These are phyloP conservation scores for Mycocentrospora acerina DNA, from an alignment of 2,329 filamentous ascomycete species.

Conservation along the genomic window DNA sequence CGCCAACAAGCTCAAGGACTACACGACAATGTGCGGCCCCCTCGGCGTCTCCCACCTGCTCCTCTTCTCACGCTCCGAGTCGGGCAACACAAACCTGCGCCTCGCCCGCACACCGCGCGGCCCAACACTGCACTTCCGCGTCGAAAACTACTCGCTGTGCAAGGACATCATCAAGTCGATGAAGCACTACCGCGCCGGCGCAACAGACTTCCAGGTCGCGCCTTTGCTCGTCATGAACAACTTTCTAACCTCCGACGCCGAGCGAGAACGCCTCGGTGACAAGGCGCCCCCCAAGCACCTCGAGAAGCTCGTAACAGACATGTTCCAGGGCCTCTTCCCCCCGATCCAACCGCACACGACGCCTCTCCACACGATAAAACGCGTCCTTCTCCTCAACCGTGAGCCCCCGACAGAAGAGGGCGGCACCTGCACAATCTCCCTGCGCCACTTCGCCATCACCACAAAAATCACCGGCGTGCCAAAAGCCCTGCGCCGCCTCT, in stretches of 20 bases:
- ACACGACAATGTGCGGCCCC: constrained; percentile 91
- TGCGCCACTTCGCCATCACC: constrained; percentile 93
- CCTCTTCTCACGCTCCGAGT: constrained; percentile 86
- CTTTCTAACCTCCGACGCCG: constrained; percentile 66
- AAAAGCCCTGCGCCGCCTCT: constrained; percentile 77
- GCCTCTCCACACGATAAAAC: constrained; percentile 86
- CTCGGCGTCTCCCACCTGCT: constrained; percentile 90
- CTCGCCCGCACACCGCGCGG: constrained; percentile 85
- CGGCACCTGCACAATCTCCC: constrained; percentile 74
- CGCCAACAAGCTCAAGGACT: constrained; percentile 86
- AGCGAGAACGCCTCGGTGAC: constrained; percentile 33
- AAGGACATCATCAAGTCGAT: constrained; percentile 86
- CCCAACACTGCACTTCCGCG: constrained; percentile 89
- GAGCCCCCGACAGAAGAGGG: constrained; percentile 54
- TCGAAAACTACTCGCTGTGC: constrained; percentile 91
- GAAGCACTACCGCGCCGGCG: constrained; percentile 79
- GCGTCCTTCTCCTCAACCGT: constrained; percentile 87
- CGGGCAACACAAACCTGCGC: constrained; percentile 89
- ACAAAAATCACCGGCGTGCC: constrained; percentile 84
- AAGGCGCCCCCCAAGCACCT: constrained; percentile 87
- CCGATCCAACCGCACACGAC: constrained; percentile 91
- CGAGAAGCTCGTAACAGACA: constrained; percentile 85
- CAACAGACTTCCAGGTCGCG: constrained; percentile 75
- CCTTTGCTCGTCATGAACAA: constrained; percentile 99
- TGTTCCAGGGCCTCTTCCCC: constrained; percentile 95